Base-by-base conservation (phyloP, 179 eudicot species). In the Vitellaria paradoxa region DNA sequence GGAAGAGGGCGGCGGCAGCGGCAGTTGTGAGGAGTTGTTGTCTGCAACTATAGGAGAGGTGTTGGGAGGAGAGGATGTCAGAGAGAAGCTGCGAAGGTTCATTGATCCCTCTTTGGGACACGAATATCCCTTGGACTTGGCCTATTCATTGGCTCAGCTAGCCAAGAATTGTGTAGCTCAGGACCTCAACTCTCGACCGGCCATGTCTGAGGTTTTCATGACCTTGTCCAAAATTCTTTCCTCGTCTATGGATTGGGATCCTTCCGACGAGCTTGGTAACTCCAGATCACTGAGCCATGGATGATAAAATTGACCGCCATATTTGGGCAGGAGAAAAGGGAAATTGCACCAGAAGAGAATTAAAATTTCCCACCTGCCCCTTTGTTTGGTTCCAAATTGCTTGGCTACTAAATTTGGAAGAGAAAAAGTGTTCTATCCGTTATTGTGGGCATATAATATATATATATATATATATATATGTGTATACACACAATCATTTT, bases 201-300 rank as follows among this genome's bases (percentile, higher is more conserved):
- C 11, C 55, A 50, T 50, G 75, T 57, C 83, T 3, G 90, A 90
- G 65, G 87, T 87, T 70, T 83, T 88, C 47, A 76, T 82, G 85
- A 87, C 78, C 18, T 78, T 90, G 13, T 82, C 92, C 7, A 86
- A 88, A 87, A 85, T 91, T 40, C 78, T 79, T 64, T 85, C 91
- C 0, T 84, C 89, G 15, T 86, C 92, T 15, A 62, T 87, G 86
- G 96, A 89, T 77, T 91, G 91, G 93, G 93, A 89, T 84, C 93
- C 93, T 0, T 84, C 90, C 2, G 88, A 87, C 72, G 91, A 91
- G 78, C 78, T 85, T 23, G 80, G 76, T 4, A 20, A 52, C 61
- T 81, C 81, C 7, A 73, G 81, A 30, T 76, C 86, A 12, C 65
- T 65, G 20, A 70, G 76, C 60, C 63, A 23, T 23, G 74, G 83